A percentile compares a stretch with the other conserved stretches of the same genome.
phyloP scores from a whole-genome alignment of 257 asterid species.

The Ligustrum vulgare region DNA sequence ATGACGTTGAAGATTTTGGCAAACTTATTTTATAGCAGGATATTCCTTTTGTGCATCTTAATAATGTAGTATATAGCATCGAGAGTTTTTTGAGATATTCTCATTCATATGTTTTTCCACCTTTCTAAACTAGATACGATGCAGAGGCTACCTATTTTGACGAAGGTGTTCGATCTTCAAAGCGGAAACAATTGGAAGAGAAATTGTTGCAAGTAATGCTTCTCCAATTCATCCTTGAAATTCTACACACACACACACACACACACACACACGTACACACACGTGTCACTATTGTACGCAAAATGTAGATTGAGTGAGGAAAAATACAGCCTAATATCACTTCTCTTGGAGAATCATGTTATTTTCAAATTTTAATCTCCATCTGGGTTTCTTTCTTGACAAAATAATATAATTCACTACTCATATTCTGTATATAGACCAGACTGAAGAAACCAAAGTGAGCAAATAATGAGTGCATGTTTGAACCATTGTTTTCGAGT shows the following conservation, averaged over 20 bases:
- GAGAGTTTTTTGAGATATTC: neutral
- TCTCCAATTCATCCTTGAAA: slow-evolving; percentile 4
- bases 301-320: neutral
- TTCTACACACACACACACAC: too few relatives aligned
- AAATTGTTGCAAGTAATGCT: slow-evolving; percentile 82
- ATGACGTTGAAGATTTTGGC: neutral
- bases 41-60: neutral
- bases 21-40: neutral
- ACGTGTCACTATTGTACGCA: neutral
- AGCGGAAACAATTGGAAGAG: slow-evolving; percentile 87
- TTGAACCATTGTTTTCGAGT: neutral
- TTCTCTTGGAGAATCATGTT: neutral
- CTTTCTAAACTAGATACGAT: slow-evolving; percentile 67
- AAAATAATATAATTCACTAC: neutral
- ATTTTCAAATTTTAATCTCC: neutral
- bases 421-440: neutral
- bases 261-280: too few relatives aligned
- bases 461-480: neutral
- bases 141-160: slow-evolving; percentile 86
- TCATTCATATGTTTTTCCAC: neutral
- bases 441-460: neutral
- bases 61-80: neutral
- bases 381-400: neutral
- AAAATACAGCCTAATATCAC: neutral
- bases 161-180: slow-evolving; percentile 83